Percentiles rank a stretch among this genome's conserved stretches.
Evolutionary conservation across 225 moss, liverwort and hornwort genomes (phyloP).

Genomic region (Polytrichum commune): DNA sequence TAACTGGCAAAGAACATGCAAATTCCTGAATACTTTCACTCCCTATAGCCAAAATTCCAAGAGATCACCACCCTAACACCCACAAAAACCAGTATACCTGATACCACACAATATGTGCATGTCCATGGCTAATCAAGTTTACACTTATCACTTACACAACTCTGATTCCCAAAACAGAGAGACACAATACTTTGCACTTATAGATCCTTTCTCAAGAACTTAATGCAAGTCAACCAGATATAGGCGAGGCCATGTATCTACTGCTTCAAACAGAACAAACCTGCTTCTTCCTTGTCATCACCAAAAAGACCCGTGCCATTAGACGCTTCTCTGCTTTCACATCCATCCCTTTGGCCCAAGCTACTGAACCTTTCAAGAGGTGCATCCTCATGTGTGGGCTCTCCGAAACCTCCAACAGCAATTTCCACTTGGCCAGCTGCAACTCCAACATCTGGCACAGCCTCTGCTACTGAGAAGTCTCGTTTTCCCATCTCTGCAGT

Average conservation of each 20-base stretch:
- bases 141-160: no score
- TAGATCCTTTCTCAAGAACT: no score
- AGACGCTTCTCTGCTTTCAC: constrained; percentile 56
- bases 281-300: constrained; percentile 64
- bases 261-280: constrained; percentile 7
- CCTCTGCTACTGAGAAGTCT: constrained; percentile 9
- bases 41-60: no score
- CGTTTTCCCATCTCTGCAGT: constrained; percentile 41
- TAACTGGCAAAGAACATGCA: no score
- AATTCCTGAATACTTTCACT: no score
- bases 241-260: neutral
- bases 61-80: no score
- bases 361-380: constrained; percentile 37
- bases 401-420: constrained; percentile 29
- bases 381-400: constrained; percentile 1
- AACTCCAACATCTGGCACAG: constrained; percentile 9
- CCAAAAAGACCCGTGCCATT: constrained; percentile 45
- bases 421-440: constrained; percentile 30
- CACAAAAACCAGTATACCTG: no score
- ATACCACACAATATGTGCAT: no score
- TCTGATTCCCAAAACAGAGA: no score
- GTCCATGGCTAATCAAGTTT: no score
- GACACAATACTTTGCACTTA: no score
- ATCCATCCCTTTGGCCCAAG: constrained; percentile 50
- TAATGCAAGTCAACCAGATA: no score